Conservation (phyloP, 2,329 filamentous ascomycete genomes). For the Pseudogymnoascus sp. region DNA sequence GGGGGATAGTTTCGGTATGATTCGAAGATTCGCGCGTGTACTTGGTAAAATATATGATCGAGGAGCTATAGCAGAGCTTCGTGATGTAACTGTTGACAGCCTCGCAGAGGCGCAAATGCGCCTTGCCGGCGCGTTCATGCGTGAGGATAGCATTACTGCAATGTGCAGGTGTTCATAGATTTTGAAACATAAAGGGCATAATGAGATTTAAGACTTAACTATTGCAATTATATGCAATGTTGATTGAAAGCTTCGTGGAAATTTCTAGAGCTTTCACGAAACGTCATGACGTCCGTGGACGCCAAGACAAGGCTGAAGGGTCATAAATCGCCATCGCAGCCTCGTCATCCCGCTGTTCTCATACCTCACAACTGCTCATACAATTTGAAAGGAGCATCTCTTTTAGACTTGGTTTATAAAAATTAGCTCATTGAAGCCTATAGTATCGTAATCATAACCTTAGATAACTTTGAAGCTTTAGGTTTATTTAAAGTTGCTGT, state of each 20-base stretch:
- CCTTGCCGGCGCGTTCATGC: background rate
- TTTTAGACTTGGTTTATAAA: background rate
- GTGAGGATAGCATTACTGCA: background rate
- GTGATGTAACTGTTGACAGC: background rate
- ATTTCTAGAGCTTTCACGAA: background rate
- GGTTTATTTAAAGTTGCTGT: background rate
- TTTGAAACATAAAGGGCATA: background rate
- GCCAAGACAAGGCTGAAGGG: background rate
- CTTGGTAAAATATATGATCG: conserved; percentile 4
- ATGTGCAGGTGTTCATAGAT: background rate
- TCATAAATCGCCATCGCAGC: background rate
- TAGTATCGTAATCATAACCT: background rate
- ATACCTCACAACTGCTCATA: background rate
- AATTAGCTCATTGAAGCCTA: background rate
- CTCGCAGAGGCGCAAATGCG: background rate
- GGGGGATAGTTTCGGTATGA: conserved; percentile 31
- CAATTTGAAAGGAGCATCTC: no score
- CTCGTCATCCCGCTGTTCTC: background rate
- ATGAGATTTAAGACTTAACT: background rate
- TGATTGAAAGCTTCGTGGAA: background rate
- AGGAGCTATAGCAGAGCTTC: background rate
- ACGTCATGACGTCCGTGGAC: background rate
- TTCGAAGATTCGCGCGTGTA: conserved; percentile 13
- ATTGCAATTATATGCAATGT: background rate
- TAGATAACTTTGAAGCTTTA: background rate